These are phyloP conservation scores for Solanum peruvianum DNA, from an alignment of 257 asterid genomes.

Conservation along the genomic window DNA sequence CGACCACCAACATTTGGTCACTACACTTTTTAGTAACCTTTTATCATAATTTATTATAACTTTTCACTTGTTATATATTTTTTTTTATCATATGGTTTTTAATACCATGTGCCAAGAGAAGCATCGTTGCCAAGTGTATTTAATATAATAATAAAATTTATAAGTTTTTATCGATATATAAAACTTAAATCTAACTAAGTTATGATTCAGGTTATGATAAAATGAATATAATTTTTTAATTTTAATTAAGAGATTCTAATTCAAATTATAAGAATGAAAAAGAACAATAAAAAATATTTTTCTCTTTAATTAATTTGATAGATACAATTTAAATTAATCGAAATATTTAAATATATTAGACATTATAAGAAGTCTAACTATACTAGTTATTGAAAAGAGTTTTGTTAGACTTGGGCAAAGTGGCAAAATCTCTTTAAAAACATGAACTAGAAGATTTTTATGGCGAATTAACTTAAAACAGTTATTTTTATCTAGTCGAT, in stretches of 20 bases:
- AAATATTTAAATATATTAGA: not conserved
- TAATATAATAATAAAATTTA: not conserved
- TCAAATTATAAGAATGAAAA: no score
- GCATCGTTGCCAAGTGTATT: not conserved
- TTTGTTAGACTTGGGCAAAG: no score
- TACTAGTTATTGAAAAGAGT: no score
- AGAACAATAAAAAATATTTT: no score
- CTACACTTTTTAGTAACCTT: constrained; percentile 10
- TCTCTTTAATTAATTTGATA: not conserved
- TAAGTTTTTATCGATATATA: no score
- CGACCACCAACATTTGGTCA: constrained; percentile 25
- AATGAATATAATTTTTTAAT: no score
- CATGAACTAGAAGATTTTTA: not conserved
- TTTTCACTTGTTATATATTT: not conserved
- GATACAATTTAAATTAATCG: not conserved
- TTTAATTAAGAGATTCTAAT: no score
- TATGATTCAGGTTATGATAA: not conserved
- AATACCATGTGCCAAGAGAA: not conserved
- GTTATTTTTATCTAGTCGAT: not conserved
- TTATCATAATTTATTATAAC: not conserved
- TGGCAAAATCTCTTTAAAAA: not conserved
- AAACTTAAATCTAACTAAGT: not conserved
- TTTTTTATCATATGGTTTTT: not conserved
- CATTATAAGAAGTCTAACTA: not conserved
- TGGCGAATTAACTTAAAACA: not conserved